Evolutionary conservation across 2,329 filamentous ascomycete species (phyloP), one percentile per base, ranked within the genome.

Genomic region (Aspergillus ustus): DNA sequence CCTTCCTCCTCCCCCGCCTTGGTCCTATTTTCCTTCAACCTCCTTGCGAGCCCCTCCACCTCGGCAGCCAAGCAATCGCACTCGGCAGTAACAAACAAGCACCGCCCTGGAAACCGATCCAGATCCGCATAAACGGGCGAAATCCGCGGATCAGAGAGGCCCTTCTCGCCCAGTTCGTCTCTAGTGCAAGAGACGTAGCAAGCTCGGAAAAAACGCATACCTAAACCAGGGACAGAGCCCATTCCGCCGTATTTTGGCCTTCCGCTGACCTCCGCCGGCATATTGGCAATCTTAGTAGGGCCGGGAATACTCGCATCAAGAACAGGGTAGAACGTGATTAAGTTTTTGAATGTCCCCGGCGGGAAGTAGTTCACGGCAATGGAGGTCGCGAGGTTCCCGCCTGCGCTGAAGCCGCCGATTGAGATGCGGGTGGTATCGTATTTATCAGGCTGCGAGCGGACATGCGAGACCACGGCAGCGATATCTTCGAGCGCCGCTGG

Each of bases 381-480:
- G 3, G 52, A 45, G 53, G 73, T 49, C 2, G 64, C 56, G 34
- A 81, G 69, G 48, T 75, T 80, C 0, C 56, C 79, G 2, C 79
- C 79, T 0, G 79, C 75, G 48, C 76, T 79, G 65, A 80, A 81
- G 8, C 79, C 79, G 1, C 71, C 74, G 1, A 80, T 59, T 0
- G 71, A 70, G 13, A 81, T 52, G 4, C 64, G 66, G 0, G 61
- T 54, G 2, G 20, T 3, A 45, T 80, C 72, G 66, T 74, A 80
- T 0, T 56, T 19, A 1, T 72, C 64, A 0, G 72, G 71, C 17
- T 72, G 74, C 2, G 64, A 57, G 3, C 69, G 68, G 0, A 78
- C 70, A 65, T 70, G 77, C n/a, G 54, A 63, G 15, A 80, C 54
- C 4, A 67, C 69, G 55, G 79, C 75, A 58, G 72, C 70, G 4